Percentiles rank a stretch among this genome's conserved stretches.
Conservation (phyloP, 73 alveolate genomes). For the Paramecium pentaurelia region DNA sequence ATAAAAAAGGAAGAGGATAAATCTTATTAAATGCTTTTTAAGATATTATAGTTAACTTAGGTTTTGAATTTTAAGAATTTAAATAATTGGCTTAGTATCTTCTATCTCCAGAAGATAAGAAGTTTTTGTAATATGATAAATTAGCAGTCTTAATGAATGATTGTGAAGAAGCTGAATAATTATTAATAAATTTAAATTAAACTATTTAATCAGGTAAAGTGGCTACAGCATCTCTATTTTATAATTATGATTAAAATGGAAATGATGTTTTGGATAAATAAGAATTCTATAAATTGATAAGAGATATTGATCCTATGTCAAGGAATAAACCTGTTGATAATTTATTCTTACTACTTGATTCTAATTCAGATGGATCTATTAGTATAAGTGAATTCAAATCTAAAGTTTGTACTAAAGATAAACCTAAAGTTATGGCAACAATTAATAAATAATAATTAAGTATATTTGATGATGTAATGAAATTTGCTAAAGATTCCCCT, state of each 20-base stretch:
- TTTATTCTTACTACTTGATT: neutral
- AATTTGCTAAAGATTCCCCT: neutral
- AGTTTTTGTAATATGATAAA: neutral
- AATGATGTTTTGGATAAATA: neutral
- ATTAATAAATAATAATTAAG: neutral
- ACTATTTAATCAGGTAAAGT: neutral
- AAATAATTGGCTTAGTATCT: neutral
- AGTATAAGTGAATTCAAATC: slow-evolving; percentile 1
- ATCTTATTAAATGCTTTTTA: neutral
- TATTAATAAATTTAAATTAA: neutral
- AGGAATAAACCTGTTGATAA: neutral
- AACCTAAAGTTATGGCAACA: neutral
- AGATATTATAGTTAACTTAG: neutral
- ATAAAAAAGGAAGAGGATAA: slow-evolving; percentile 12
- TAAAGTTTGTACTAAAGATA: neutral
- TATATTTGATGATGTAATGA: slow-evolving; percentile 5
- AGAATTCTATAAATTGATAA: neutral
- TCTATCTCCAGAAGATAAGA: neutral
- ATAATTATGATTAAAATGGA: slow-evolving; percentile 14
- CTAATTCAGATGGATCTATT: neutral
- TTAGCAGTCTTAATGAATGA: neutral
- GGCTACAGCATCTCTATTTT: neutral
- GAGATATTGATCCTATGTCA: slow-evolving; percentile 6
- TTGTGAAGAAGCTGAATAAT: neutral
- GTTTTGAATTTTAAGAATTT: neutral